Conservation (phyloP, 208 protist species). For the Leishmania aethiopica region DNA sequence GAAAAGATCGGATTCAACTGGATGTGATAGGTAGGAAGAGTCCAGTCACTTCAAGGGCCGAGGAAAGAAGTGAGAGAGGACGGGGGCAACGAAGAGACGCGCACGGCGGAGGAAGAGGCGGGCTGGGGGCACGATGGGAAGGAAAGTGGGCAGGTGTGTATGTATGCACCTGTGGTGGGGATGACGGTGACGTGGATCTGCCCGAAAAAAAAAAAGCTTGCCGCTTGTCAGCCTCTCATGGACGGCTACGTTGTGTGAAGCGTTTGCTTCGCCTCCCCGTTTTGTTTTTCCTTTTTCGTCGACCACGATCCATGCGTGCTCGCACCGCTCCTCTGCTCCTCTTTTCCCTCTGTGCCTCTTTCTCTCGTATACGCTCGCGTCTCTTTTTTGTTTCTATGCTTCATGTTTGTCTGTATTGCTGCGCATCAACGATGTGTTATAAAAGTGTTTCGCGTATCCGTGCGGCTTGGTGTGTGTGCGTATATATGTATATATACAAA, state of each 20-base stretch:
- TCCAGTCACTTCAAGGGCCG: neutral
- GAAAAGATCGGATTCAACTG: neutral
- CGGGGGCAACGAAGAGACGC: neutral
- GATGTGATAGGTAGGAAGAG: neutral
- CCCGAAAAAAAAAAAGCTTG: no score
- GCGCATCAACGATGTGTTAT: neutral
- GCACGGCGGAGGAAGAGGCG: neutral
- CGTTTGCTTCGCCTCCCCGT: neutral
- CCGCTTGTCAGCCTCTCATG: neutral
- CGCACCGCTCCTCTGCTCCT: neutral
- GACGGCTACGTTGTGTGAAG: neutral
- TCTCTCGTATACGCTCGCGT: neutral
- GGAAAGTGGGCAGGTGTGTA: neutral
- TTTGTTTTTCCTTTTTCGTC: neutral
- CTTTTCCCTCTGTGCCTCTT: neutral
- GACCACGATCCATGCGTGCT: neutral
- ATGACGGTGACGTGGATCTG: neutral
- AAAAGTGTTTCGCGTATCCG: neutral
- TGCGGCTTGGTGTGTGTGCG: neutral
- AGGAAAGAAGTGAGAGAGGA: neutral
- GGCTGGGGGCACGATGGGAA: neutral
- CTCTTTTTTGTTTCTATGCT: slow-evolving; percentile 19
- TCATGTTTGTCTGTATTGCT: neutral
- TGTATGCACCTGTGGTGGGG: neutral
- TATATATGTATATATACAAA: neutral